These are phyloP conservation scores for Mortierella antarctica DNA, from an alignment of 192 early-diverging fungal genomes.

Conservation along the genomic window DNA sequence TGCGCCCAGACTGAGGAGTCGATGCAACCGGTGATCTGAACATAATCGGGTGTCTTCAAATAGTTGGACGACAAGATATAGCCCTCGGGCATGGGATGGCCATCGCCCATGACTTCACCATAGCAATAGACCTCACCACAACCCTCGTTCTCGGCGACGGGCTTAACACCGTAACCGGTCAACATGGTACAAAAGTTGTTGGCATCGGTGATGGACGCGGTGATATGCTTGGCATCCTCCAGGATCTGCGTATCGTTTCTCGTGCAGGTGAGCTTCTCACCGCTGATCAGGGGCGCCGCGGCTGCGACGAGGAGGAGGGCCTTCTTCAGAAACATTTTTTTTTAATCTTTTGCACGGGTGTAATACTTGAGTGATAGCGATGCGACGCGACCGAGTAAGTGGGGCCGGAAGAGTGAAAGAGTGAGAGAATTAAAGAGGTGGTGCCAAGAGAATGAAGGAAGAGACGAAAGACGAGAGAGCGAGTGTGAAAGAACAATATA, in stretches of 20 bases:
- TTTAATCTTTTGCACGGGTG: neutral
- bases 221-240: neutral
- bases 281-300: neutral
- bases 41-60: constrained; percentile 5
- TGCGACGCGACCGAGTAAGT: neutral
- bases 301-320: constrained; percentile 3
- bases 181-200: constrained; percentile 15
- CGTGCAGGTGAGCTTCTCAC: constrained; percentile 1
- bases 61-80: constrained; percentile 9
- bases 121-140: constrained; percentile 13
- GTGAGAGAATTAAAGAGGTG: neutral
- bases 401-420: too few species aligned
- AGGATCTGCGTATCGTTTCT: neutral
- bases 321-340: neutral
- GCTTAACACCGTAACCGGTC: constrained; percentile 11
- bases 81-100: constrained; percentile 7
- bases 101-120: constrained; percentile 1
- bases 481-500: neutral
- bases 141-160: constrained; percentile 12
- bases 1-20: constrained; percentile 18
- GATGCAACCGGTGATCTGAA: constrained; percentile 32
- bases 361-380: neutral
- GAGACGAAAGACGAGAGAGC: neutral
- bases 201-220: neutral
- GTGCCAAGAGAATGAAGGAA: neutral